A percentile compares a stretch with the other conserved stretches of the same genome.
Conservation (phyloP, 2,329 filamentous ascomycete genomes). For the Dichotomopilus funicola region DNA sequence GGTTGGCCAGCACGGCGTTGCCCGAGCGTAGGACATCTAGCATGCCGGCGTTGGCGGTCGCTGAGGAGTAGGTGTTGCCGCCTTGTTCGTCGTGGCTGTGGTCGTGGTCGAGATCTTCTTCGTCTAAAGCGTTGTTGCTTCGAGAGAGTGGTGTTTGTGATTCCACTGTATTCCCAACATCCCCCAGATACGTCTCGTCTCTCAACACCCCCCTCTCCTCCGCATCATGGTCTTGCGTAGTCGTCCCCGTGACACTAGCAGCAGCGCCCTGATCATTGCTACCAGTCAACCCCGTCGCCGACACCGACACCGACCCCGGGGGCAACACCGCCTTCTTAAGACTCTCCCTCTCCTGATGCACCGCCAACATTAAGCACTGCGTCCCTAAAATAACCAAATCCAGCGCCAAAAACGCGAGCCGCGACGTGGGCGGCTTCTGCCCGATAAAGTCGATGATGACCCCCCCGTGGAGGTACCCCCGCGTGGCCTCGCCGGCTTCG, state of each 20-base stretch:
- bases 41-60: constrained; percentile 33
- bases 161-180: constrained; percentile 38
- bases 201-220: constrained; percentile 49
- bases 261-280: constrained; percentile 7
- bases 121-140: constrained; percentile 20
- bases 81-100: constrained; percentile 9
- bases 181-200: constrained; percentile 31
- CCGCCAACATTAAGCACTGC: constrained; percentile 58
- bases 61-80: constrained; percentile 20
- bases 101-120: no score
- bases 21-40: constrained; percentile 48
- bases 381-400: constrained; percentile 51
- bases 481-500: constrained; percentile 51
- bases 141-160: constrained; percentile 33
- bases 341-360: constrained; percentile 54
- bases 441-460: constrained; percentile 63
- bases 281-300: constrained; percentile 7
- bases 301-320: constrained; percentile 16
- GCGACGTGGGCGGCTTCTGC: constrained; percentile 55
- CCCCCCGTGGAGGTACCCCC: constrained; percentile 62
- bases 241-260: constrained; percentile 19
- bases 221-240: constrained; percentile 46
- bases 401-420: constrained; percentile 47
- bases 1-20: constrained; percentile 48
- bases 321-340: constrained; percentile 40